phyloP scores from a whole-genome alignment of 1,284 basidiomycete genomes.

The Dichomitus squalens region DNA sequence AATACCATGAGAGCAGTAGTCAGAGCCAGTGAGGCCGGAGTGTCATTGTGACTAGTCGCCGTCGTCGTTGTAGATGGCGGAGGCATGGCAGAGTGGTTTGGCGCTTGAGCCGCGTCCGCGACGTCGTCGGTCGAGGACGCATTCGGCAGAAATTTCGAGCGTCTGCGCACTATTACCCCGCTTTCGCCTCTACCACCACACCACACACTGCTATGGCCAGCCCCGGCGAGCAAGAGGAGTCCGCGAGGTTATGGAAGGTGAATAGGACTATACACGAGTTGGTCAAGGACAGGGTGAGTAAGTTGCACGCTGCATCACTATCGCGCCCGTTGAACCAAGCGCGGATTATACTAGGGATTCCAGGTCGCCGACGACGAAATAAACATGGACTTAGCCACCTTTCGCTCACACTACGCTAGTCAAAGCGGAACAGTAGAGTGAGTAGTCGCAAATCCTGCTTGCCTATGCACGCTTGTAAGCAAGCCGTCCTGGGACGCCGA shows the following conservation, averaged over 20 bases:
- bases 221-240: slow-evolving; percentile 74
- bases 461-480: too few relatives aligned
- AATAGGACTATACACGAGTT: slow-evolving; percentile 97
- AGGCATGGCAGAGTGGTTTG: slow-evolving; percentile 19
- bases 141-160: slow-evolving; percentile 31
- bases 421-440: slow-evolving; percentile 69
- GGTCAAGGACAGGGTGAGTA: slow-evolving; percentile 84
- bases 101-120: slow-evolving; percentile 2
- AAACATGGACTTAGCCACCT: slow-evolving; percentile 79
- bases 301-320: neutral
- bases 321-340: neutral
- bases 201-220: slow-evolving; percentile 19
- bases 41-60: slow-evolving; percentile 18
- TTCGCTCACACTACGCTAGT: slow-evolving; percentile 69
- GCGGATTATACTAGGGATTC: slow-evolving; percentile 62
- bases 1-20: slow-evolving; percentile 36
- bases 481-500: too few relatives aligned
- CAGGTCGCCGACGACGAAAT: slow-evolving; percentile 92
- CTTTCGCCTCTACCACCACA: slow-evolving; percentile 19
- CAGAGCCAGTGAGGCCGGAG: slow-evolving; percentile 25
- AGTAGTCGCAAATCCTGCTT: too few relatives aligned
- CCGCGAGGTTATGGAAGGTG: slow-evolving; percentile 91
- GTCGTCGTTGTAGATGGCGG: slow-evolving; percentile 28
- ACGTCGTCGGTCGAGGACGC: slow-evolving; percentile 5
- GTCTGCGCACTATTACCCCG: slow-evolving; percentile 22